Conservation (phyloP, 768 basidiomycete species). For the Pleurotus tuoliensis region DNA sequence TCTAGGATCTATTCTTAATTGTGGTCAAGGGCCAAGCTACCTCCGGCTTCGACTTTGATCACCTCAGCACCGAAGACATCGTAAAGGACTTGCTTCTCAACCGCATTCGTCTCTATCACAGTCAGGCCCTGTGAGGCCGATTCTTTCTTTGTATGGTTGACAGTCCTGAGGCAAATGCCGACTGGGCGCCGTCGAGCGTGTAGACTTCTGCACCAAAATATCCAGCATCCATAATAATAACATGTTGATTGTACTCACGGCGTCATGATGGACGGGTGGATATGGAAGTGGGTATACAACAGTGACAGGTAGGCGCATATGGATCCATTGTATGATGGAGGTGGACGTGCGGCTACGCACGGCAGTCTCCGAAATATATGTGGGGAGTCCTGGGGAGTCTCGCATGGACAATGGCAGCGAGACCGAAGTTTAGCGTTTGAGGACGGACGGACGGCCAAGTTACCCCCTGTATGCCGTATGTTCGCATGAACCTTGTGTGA, state of each 20-base stretch:
- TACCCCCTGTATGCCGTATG: not conserved
- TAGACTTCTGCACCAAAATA: not conserved
- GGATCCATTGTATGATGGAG: not conserved
- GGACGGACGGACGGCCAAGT: not conserved
- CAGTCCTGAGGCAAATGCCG: not conserved
- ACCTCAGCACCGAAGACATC: slow-evolving; percentile 2
- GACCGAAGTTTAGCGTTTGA: too few species aligned
- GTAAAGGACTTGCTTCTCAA: not conserved
- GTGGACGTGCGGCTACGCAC: not conserved
- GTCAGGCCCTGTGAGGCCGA: not conserved
- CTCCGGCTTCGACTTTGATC: not conserved
- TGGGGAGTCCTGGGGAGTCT: not conserved
- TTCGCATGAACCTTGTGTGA: not conserved
- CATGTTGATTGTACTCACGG: not conserved
- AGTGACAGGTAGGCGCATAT: not conserved
- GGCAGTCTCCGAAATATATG: not conserved
- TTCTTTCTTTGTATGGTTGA: not conserved
- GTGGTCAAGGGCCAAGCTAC: not conserved
- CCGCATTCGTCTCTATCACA: not conserved
- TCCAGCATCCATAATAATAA: not conserved
- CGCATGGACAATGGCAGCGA: not conserved
- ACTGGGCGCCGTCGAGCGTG: not conserved
- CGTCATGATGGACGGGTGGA: not conserved
- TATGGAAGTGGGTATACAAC: not conserved
- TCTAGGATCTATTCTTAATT: not conserved